These are phyloP conservation scores for Blastobotrys robertii DNA, from an alignment of 805 yeast species.

Conservation along the genomic window DNA sequence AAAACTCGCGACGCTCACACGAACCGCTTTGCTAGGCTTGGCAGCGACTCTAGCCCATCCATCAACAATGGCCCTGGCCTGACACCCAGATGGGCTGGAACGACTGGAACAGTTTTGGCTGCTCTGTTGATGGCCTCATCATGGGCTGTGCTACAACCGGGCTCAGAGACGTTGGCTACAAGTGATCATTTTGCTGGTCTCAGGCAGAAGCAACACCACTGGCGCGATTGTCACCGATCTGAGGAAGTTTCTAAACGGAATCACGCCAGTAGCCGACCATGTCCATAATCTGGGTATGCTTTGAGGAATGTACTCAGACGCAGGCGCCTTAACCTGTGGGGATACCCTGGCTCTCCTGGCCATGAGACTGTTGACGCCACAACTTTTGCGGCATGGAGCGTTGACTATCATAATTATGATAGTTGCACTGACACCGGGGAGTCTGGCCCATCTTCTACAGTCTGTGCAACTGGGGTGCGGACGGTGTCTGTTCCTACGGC, in stretches of 20 bases:
- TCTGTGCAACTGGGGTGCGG: constrained; percentile 24
- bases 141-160: neutral
- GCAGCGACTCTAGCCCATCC: no score
- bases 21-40: no score
- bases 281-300: constrained; percentile 18
- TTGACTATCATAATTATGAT: constrained; percentile 24
- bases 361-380: constrained; percentile 20
- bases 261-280: constrained; percentile 14
- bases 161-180: neutral
- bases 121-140: neutral
- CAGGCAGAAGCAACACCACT: neutral
- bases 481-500: constrained; percentile 20
- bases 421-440: constrained; percentile 20
- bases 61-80: no score
- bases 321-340: constrained; percentile 24
- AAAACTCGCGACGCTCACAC: no score
- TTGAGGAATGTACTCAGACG: constrained; percentile 24
- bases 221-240: constrained; percentile 5
- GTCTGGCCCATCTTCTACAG: constrained; percentile 23
- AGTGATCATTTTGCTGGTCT: neutral
- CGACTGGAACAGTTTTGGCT: constrained; percentile 2
- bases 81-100: constrained; percentile 3
- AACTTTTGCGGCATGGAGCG: constrained; percentile 19
- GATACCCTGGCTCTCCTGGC: constrained; percentile 21
- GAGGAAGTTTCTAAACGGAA: constrained; percentile 20